Conservation (phyloP, 1,139 yeast genomes). For the Diutina scorzettiae region DNA sequence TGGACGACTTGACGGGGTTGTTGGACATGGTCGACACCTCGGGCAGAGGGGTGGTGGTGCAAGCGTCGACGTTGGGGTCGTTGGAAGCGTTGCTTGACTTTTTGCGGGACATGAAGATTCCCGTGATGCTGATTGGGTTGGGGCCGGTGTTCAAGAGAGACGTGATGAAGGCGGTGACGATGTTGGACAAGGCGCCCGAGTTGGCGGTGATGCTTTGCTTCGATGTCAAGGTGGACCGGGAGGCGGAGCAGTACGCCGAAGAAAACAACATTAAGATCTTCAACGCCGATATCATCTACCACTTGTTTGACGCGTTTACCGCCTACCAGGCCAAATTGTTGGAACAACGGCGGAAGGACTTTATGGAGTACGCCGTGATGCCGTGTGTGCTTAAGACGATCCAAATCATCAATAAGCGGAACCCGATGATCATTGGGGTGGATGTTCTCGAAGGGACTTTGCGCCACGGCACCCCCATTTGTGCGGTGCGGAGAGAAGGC, state of each 20-base stretch:
- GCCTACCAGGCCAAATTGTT: constrained; percentile 81
- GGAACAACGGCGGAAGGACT: constrained; percentile 84
- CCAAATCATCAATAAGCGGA: constrained; percentile 95
- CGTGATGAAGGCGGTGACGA: constrained; percentile 92
- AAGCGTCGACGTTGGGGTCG: constrained; percentile 96
- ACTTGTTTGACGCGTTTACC: constrained; percentile 87
- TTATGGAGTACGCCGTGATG: constrained; percentile 80
- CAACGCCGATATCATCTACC: constrained; percentile 93
- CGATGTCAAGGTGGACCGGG: constrained; percentile 93
- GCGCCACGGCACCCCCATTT: constrained; percentile 87
- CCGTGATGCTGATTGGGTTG: constrained; percentile 94
- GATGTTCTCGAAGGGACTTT: constrained; percentile 89
- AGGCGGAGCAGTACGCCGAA: constrained; percentile 94
- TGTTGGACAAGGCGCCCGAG: constrained; percentile 95
- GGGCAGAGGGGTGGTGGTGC: constrained; percentile 96
- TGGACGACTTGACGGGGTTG: constrained; percentile 95
- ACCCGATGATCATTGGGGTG: constrained; percentile 98
- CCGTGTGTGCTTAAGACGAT: constrained; percentile 92
- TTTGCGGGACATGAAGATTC: constrained; percentile 97
- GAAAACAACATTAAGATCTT: constrained; percentile 87
- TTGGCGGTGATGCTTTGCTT: constrained; percentile 95
- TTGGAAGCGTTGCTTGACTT: constrained; percentile 93
- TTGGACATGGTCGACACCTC: constrained; percentile 89
- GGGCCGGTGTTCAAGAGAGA: constrained; percentile 98
- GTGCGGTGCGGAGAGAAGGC: constrained; percentile 85